Percentiles rank a stretch among this genome's conserved stretches.
These are phyloP conservation scores for Thielaviopsis musarum DNA, from an alignment of 2,329 filamentous ascomycete genomes.

Conservation along the genomic window DNA sequence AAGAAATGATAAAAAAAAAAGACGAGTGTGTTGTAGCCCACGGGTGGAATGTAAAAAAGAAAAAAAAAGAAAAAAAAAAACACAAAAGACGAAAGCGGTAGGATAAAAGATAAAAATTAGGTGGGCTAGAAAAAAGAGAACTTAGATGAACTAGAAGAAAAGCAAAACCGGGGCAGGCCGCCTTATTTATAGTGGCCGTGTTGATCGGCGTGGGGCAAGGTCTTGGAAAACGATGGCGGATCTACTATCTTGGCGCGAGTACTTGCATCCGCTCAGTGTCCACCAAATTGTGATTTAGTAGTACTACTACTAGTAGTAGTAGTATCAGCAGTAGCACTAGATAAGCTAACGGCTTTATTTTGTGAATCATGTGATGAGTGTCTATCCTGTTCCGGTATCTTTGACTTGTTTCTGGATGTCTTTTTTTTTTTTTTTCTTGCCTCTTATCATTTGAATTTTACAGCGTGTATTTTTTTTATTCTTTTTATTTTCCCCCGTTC, in stretches of 20 bases:
- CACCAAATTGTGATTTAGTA: too few relatives aligned
- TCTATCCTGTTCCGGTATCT: not conserved
- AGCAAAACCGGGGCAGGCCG: too few relatives aligned
- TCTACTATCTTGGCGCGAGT: too few relatives aligned
- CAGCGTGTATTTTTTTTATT: not conserved
- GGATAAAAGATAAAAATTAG: not conserved
- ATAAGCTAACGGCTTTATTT: not conserved
- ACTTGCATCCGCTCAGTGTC: too few relatives aligned
- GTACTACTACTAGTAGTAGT: too few relatives aligned
- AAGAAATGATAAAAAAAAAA: too few relatives aligned
- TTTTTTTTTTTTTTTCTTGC: not conserved
- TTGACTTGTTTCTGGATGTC: not conserved
- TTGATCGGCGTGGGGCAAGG: too few relatives aligned
- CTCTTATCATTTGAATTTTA: too few relatives aligned
- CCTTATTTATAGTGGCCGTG: too few relatives aligned
- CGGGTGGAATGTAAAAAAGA: not conserved
- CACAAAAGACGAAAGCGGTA: not conserved
- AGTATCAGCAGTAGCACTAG: too few relatives aligned
- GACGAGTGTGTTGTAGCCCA: too few relatives aligned
- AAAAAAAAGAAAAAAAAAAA: not conserved
- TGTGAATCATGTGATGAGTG: not conserved
- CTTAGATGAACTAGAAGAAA: not conserved
- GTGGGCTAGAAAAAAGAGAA: not conserved
- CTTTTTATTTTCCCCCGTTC: not conserved
- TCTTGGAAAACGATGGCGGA: too few relatives aligned